A percentile compares a stretch with the other conserved stretches of the same genome.
Conservation (phyloP, 257 asterid species). For the Solanum etuberosum region DNA sequence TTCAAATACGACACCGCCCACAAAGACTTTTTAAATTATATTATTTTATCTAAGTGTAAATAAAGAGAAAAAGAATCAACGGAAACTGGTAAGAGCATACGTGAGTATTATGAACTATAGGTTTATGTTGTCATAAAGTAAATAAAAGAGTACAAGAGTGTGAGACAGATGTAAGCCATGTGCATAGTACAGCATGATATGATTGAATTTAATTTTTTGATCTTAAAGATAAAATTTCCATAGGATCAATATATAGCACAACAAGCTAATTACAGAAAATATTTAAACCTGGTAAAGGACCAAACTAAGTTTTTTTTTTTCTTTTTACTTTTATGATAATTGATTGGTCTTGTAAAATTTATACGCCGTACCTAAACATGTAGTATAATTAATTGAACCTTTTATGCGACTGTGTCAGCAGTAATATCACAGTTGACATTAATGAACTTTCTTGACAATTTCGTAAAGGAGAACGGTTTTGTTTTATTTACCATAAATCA, state of each 20-base stretch:
- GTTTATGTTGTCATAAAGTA: not conserved
- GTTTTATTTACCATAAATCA: not conserved
- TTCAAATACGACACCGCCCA: constrained; percentile 1
- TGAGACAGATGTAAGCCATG: constrained; percentile 2
- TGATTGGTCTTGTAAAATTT: not conserved
- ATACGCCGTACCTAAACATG: not conserved
- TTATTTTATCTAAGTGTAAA: not conserved
- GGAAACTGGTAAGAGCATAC: not conserved
- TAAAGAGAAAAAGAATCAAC: not conserved
- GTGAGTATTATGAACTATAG: not conserved
- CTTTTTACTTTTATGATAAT: not conserved
- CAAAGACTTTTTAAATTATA: not conserved
- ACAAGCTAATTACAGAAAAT: not conserved
- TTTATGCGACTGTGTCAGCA: not conserved
- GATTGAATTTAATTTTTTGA: not conserved
- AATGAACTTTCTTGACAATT: not conserved
- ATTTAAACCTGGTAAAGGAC: not conserved
- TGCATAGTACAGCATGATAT: not conserved
- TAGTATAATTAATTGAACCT: not conserved
- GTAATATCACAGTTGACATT: not conserved
- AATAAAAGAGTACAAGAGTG: not conserved
- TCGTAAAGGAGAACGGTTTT: not conserved
- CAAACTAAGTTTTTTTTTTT: not conserved
- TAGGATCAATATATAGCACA: not conserved
- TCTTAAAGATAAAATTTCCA: not conserved